phyloP scores from a whole-genome alignment of 129 eudicot species.

The Glebionis coronaria region DNA sequence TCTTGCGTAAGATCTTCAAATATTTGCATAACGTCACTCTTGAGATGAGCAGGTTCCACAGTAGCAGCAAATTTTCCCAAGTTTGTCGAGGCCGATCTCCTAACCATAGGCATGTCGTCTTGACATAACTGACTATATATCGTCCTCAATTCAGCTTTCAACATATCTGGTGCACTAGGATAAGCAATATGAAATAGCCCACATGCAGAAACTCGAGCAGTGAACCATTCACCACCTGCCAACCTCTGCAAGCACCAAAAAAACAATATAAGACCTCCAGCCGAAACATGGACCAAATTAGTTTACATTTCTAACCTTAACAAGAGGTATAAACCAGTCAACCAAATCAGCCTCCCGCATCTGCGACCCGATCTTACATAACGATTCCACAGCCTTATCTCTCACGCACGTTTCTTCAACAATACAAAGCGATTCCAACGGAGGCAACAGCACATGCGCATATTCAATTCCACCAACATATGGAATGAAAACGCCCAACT shows the following conservation, averaged over 20 bases:
- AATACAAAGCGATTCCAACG: conserved; percentile 92
- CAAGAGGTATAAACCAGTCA: conserved; percentile 85
- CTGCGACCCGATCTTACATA: conserved; percentile 86
- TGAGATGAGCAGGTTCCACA: conserved; percentile 84
- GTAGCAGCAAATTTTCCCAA: conserved; percentile 99
- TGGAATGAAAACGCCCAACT: conserved; percentile 94
- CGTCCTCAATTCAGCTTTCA: conserved; percentile 86
- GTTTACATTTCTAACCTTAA: conserved; percentile 50
- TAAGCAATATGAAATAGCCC: conserved; percentile 96
- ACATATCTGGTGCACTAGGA: conserved; percentile 85
- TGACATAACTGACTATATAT: conserved; percentile 92
- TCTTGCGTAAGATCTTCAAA: conserved; percentile 97
- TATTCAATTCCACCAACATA: conserved; percentile 97
- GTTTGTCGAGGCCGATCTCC: conserved; percentile 96
- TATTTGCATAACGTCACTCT: conserved; percentile 88
- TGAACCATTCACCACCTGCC: conserved; percentile 99
- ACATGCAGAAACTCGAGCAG: conserved; percentile 97
- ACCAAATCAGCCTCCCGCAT: conserved; percentile 95
- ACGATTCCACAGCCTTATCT: conserved; percentile 96
- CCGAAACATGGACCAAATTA: neutral
- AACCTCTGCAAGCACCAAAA: conserved; percentile 51
- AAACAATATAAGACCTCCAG: neutral
- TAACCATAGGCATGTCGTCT: conserved; percentile 99
- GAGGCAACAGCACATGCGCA: conserved; percentile 92
- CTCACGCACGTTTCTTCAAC: conserved; percentile 97